These are phyloP conservation scores for Cladosporium halotolerans DNA, from an alignment of 2,329 filamentous ascomycete genomes.

Conservation along the genomic window DNA sequence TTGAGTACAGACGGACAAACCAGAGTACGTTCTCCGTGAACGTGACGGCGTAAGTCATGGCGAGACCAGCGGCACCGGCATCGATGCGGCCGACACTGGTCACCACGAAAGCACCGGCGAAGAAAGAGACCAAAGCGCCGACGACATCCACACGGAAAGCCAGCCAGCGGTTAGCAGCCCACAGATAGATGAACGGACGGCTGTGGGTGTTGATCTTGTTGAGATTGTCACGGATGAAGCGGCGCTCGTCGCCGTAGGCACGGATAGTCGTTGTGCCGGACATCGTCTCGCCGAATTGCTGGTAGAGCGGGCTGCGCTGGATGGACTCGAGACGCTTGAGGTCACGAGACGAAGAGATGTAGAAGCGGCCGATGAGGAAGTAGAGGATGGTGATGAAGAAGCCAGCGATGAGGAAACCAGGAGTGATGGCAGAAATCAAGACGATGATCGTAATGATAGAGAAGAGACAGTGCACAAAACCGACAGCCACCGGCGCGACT, in stretches of 20 bases:
- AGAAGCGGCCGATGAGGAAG: slow-evolving; percentile 76
- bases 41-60: slow-evolving; percentile 89
- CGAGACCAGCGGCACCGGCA: slow-evolving; percentile 85
- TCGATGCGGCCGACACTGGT: slow-evolving; percentile 76
- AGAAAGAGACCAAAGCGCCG: slow-evolving; percentile 88
- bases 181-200: slow-evolving; percentile 90
- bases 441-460: slow-evolving; percentile 77
- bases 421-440: slow-evolving; percentile 82
- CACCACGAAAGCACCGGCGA: slow-evolving; percentile 85
- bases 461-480: slow-evolving; percentile 59
- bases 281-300: slow-evolving; percentile 94
- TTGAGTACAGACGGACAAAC: slow-evolving; percentile 88
- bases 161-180: slow-evolving; percentile 96
- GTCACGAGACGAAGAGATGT: slow-evolving; percentile 87
- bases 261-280: slow-evolving; percentile 94
- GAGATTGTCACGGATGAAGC: slow-evolving; percentile 90
- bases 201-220: slow-evolving; percentile 81
- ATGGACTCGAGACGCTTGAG: slow-evolving; percentile 92
- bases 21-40: slow-evolving; percentile 97
- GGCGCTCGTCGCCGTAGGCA: slow-evolving; percentile 87
- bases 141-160: slow-evolving; percentile 85
- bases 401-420: slow-evolving; percentile 80
- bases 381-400: slow-evolving; percentile 80
- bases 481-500: slow-evolving; percentile 84
- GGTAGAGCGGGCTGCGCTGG: slow-evolving; percentile 88